phyloP scores from a whole-genome alignment of 202 grass and related monocot species.

The Zoysia matrella region DNA sequence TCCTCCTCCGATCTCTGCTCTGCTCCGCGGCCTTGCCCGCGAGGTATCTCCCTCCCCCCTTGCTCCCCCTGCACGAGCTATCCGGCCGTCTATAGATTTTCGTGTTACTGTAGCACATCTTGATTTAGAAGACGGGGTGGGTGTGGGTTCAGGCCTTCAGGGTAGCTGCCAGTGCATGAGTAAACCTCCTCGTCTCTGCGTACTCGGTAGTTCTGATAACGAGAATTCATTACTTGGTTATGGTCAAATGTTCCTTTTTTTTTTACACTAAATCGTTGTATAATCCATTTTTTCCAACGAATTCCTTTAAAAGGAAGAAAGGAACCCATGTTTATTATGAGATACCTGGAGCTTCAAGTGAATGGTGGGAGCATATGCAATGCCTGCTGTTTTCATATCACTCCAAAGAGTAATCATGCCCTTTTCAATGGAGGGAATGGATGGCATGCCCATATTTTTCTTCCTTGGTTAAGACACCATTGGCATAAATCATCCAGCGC shows the following conservation, averaged over 20 bases:
- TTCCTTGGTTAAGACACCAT: slow-evolving; percentile 45
- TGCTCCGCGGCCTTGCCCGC: neutral
- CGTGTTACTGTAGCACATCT: neutral
- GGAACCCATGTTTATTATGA: too few relatives aligned
- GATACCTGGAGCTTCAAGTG: too few relatives aligned
- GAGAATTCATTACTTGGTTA: neutral
- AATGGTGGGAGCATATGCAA: slow-evolving; percentile 20
- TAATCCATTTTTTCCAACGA: too few relatives aligned
- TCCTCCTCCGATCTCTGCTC: neutral
- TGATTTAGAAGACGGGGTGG: neutral
- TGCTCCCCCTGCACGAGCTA: neutral
- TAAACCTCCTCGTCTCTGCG: neutral
- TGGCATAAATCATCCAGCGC: slow-evolving; percentile 36
- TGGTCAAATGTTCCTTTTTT: too few relatives aligned
- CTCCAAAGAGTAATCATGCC: slow-evolving; percentile 11
- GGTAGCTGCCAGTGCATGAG: neutral
- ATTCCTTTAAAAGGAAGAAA: too few relatives aligned
- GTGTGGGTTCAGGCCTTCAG: neutral
- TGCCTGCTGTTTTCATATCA: slow-evolving; percentile 69
- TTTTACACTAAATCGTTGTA: too few relatives aligned
- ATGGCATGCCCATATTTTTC: slow-evolving; percentile 31
- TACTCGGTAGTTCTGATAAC: neutral
- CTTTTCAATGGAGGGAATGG: slow-evolving; percentile 44
- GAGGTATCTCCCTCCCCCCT: slow-evolving; percentile 9
- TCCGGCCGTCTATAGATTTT: neutral